phyloP scores from a whole-genome alignment of 2,329 filamentous ascomycete genomes.

The Aspergillus luchuensis region DNA sequence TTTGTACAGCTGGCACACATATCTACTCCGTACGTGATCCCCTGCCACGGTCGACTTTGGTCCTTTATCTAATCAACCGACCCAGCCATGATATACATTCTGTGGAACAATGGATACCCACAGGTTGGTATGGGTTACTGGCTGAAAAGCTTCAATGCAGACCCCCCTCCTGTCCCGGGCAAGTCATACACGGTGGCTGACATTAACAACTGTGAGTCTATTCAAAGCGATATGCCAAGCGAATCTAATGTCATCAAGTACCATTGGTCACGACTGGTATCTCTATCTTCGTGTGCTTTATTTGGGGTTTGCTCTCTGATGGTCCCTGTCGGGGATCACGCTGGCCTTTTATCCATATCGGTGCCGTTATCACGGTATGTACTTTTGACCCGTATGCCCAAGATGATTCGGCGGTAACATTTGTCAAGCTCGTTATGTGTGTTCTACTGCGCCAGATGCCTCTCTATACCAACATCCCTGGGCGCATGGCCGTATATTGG shows the following conservation, averaged over 20 bases:
- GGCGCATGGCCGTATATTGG: conserved; percentile 44
- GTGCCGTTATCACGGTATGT: conserved; percentile 39
- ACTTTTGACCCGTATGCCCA: neutral
- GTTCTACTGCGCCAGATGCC: conserved; percentile 40
- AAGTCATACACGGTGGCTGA: conserved; percentile 34
- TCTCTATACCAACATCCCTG: conserved; percentile 38
- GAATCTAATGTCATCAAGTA: conserved; percentile 17
- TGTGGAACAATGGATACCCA: conserved; percentile 43
- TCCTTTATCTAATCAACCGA: neutral
- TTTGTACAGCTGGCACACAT: conserved; percentile 44
- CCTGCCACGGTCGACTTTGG: neutral
- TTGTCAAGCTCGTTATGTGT: conserved; percentile 33
- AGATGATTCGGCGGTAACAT: too few species aligned
- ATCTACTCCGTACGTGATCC: conserved; percentile 35
- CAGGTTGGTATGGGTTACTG: conserved; percentile 47
- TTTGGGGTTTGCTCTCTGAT: conserved; percentile 44
- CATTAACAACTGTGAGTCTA: conserved; percentile 39
- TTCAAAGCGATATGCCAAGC: accelerated
- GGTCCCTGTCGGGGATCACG: conserved; percentile 36
- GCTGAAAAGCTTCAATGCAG: conserved; percentile 45
- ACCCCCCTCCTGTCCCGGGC: conserved; percentile 40
- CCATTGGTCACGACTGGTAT: conserved; percentile 38
- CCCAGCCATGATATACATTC: conserved; percentile 36
- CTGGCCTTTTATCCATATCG: conserved; percentile 44
- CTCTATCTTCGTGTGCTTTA: conserved; percentile 39